These are phyloP conservation scores for Fusarium ramigenum DNA, from an alignment of 2,329 filamentous ascomycete genomes.

Conservation along the genomic window DNA sequence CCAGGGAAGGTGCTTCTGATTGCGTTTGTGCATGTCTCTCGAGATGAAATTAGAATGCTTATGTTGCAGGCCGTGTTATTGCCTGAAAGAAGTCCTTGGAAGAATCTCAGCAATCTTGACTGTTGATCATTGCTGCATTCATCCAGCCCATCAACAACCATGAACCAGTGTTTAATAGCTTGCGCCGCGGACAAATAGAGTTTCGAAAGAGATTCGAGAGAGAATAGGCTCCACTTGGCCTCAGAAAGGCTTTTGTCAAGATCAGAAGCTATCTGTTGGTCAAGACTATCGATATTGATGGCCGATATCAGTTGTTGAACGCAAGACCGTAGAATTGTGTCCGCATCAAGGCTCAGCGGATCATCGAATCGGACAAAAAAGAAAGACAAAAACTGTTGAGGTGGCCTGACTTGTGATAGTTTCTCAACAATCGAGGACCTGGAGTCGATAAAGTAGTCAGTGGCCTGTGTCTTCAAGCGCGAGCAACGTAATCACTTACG, in stretches of 20 bases:
- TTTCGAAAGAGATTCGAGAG: fast-evolving
- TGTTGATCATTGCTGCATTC: neutral
- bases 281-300: neutral
- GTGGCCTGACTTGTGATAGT: neutral
- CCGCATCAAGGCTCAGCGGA: fast-evolving
- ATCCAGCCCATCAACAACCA: neutral
- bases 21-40: neutral
- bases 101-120: neutral
- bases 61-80: neutral
- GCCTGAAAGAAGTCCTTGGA: fast-evolving
- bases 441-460: fast-evolving
- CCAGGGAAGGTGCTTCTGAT: neutral
- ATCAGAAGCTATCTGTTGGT: fast-evolving
- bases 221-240: neutral
- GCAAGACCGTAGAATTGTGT: neutral
- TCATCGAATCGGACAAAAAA: neutral
- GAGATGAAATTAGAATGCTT: neutral
- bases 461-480: too few relatives aligned
- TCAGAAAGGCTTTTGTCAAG: neutral
- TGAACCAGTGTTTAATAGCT: neutral
- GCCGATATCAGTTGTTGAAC: neutral
- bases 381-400: neutral
- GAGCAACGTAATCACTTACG: neutral
- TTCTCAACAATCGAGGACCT: neutral
- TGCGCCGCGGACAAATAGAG: neutral